A percentile compares a stretch with the other conserved stretches of the same genome.
phyloP scores from a whole-genome alignment of 2,329 filamentous ascomycete species.

The Scedosporium apiospermum region DNA sequence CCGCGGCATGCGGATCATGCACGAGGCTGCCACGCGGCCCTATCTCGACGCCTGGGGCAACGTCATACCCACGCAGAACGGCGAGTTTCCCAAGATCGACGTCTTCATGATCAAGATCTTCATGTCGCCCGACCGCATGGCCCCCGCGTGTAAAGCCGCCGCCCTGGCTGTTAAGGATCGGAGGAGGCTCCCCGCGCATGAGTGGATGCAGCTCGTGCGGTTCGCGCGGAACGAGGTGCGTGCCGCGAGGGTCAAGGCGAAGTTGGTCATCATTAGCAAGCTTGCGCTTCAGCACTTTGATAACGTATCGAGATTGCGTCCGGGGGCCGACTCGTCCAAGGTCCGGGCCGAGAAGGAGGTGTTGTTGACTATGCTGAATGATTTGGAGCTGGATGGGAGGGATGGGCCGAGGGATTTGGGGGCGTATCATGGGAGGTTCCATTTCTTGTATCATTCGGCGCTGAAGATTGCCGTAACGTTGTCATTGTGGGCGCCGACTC shows the following conservation, averaged over 20 bases:
- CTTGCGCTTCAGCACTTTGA: constrained; percentile 3
- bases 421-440: constrained; percentile 4
- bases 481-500: not conserved
- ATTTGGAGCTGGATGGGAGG: not conserved
- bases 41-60: constrained; percentile 14
- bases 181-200: not conserved
- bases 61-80: constrained; percentile 21
- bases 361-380: constrained; percentile 1
- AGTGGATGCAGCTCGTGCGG: not conserved
- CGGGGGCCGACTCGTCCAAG: not conserved
- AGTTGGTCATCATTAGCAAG: not conserved
- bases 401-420: not conserved
- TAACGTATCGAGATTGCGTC: not conserved
- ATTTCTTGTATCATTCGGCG: not conserved
- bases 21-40: constrained; percentile 28
- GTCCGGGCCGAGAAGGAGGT: not conserved
- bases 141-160: not conserved
- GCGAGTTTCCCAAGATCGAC: constrained; percentile 27
- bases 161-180: not conserved
- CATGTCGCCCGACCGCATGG: constrained; percentile 3
- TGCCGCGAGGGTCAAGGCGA: not conserved
- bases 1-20: constrained; percentile 33
- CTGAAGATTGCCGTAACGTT: not conserved
- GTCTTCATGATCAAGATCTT: constrained; percentile 32
- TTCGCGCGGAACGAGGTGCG: not conserved